Evolutionary conservation across 164 flowering plant species (phyloP).

Genomic region (Amborella trichopoda): DNA sequence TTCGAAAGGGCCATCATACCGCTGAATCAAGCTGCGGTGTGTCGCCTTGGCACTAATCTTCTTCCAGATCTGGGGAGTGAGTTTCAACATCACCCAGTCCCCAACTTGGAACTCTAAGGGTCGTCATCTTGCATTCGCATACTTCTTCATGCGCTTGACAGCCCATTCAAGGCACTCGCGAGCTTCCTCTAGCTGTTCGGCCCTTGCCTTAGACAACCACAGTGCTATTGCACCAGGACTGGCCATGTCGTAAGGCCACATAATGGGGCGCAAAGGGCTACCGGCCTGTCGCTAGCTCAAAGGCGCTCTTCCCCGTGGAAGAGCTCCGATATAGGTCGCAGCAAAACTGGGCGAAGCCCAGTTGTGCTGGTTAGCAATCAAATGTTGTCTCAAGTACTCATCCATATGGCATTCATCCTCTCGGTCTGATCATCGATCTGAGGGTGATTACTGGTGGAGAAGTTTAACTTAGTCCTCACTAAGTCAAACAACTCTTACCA

Average conservation of each 20-base stretch:
- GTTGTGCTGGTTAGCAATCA: too few species aligned
- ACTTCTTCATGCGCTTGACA: conserved; percentile 4
- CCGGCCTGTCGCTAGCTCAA: too few species aligned
- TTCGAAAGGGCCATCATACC: conserved; percentile 14
- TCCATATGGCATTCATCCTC: too few species aligned
- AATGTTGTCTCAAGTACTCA: too few species aligned
- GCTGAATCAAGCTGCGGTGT: too few species aligned
- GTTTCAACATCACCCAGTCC: conserved; percentile 6
- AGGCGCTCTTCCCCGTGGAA: not conserved
- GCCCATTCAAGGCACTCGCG: not conserved
- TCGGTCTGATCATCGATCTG: too few species aligned
- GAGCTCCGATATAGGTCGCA: conserved; percentile 2
- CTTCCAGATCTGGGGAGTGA: conserved; percentile 6
- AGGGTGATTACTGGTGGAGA: too few species aligned
- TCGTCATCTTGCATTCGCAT: not conserved
- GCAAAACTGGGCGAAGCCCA: too few species aligned
- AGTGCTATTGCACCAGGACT: not conserved
- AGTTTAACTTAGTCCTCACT: too few species aligned
- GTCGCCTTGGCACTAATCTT: too few species aligned
- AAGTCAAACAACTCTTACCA: too few species aligned
- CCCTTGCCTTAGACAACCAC: not conserved
- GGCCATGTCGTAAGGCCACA: not conserved
- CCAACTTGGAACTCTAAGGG: not conserved
- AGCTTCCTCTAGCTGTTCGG: not conserved
- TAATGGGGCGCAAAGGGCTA: not conserved